Percentiles rank a stretch among this genome's conserved stretches.
phyloP scores from a whole-genome alignment of 108 stramenopile genomes.

The Aurantiochytrium sp. region DNA sequence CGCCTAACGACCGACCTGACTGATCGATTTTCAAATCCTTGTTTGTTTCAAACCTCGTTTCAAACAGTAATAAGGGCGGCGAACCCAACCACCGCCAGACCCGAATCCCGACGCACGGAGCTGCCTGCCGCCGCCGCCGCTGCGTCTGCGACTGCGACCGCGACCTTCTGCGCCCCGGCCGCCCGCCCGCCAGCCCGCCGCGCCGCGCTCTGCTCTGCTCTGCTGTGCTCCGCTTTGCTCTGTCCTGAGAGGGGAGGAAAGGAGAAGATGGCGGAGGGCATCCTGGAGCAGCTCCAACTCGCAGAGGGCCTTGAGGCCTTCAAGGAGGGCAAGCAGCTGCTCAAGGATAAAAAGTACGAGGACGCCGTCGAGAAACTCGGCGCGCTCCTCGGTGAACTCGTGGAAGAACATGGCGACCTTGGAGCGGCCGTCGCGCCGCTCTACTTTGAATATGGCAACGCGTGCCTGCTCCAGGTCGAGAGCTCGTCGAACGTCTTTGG shows the following conservation, averaged over 20 bases:
- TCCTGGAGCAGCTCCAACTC: neutral
- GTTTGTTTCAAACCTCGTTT: no score
- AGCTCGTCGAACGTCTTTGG: slow-evolving; percentile 7
- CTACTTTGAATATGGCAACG: slow-evolving; percentile 5
- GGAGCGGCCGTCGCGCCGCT: neutral
- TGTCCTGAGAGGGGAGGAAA: neutral
- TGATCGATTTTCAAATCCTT: no score
- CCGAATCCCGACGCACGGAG: no score
- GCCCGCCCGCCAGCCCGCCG: no score
- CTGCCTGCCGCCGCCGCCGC: no score
- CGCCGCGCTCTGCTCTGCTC: no score
- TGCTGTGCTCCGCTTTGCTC: no score
- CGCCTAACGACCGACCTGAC: no score
- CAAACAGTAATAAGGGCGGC: no score
- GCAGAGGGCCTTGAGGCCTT: neutral
- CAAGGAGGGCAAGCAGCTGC: neutral
- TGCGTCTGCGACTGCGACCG: no score
- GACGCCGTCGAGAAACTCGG: neutral
- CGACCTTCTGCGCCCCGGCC: no score
- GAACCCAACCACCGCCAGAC: no score
- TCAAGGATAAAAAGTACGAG: slow-evolving; percentile 6
- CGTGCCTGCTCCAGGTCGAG: neutral
- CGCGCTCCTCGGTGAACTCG: neutral
- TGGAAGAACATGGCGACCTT: neutral
- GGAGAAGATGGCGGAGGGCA: neutral